phyloP scores from a whole-genome alignment of 768 basidiomycete species.

The Royoungia palumana region DNA sequence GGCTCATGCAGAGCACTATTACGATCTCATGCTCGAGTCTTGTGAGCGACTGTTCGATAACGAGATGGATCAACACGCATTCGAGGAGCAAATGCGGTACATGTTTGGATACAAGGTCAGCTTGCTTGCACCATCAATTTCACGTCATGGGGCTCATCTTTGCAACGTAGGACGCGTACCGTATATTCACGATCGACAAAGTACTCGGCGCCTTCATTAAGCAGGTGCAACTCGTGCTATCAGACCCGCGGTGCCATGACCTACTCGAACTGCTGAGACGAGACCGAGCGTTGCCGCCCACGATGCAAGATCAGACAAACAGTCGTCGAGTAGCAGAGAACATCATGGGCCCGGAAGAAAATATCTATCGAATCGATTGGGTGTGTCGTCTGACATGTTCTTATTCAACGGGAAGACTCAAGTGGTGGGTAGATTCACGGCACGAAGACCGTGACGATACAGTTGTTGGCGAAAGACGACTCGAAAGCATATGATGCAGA shows the following conservation, averaged over 20 bases:
- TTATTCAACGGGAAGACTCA: neutral
- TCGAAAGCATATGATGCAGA: conserved; percentile 73
- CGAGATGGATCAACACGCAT: conserved; percentile 80
- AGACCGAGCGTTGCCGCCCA: conserved; percentile 59
- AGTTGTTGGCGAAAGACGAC: conserved; percentile 79
- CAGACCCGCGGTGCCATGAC: conserved; percentile 69
- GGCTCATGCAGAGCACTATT: conserved; percentile 63
- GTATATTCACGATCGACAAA: conserved; percentile 93
- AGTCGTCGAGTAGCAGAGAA: conserved; percentile 66
- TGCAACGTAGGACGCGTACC: conserved; percentile 64
- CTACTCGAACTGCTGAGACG: conserved; percentile 67
- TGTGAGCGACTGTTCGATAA: conserved; percentile 92
- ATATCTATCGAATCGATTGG: conserved; percentile 80
- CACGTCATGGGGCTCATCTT: neutral
- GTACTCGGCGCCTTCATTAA: conserved; percentile 86
- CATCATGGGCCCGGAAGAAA: conserved; percentile 71
- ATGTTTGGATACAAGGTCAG: conserved; percentile 81
- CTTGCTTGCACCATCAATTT: neutral
- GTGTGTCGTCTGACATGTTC: conserved; percentile 36
- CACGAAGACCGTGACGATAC: conserved; percentile 64
- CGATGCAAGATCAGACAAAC: conserved; percentile 69
- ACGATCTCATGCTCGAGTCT: conserved; percentile 78
- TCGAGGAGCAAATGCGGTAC: conserved; percentile 87
- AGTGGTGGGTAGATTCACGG: conserved; percentile 51
- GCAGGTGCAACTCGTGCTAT: conserved; percentile 75